These are phyloP conservation scores for Inga laurina DNA, from an alignment of 306 rosid genomes.

Conservation along the genomic window DNA sequence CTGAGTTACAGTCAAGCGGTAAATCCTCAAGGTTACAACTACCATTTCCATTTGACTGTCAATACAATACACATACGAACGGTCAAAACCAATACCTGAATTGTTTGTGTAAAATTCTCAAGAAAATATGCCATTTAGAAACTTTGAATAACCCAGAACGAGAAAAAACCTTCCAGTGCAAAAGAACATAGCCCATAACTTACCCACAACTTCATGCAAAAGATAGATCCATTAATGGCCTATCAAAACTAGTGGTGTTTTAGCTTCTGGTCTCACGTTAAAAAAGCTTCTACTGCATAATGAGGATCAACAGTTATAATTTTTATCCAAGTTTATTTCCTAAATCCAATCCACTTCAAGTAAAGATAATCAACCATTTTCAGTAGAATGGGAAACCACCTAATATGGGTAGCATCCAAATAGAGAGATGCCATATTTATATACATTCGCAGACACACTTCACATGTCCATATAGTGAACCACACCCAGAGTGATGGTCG, in stretches of 20 bases:
- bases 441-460: not conserved
- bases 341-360: not conserved
- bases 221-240: not conserved
- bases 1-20: not conserved
- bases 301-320: not conserved
- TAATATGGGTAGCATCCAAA: not conserved
- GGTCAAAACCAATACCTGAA: not conserved
- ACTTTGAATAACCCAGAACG: not conserved
- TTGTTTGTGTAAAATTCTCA: not conserved
- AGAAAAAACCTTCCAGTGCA: not conserved
- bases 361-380: not conserved
- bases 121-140: not conserved
- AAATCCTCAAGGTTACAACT: not conserved
- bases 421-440: not conserved
- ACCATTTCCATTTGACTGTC: not conserved
- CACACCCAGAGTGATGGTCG: not conserved
- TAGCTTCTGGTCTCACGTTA: not conserved
- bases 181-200: not conserved
- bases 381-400: not conserved
- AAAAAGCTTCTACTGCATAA: too few species aligned
- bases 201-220: not conserved
- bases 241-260: not conserved
- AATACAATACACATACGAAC: not conserved
- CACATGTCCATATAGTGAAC: not conserved
- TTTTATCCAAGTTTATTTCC: not conserved